Conservation (phyloP, 2,329 filamentous ascomycete species). For the Claviceps sp. region DNA sequence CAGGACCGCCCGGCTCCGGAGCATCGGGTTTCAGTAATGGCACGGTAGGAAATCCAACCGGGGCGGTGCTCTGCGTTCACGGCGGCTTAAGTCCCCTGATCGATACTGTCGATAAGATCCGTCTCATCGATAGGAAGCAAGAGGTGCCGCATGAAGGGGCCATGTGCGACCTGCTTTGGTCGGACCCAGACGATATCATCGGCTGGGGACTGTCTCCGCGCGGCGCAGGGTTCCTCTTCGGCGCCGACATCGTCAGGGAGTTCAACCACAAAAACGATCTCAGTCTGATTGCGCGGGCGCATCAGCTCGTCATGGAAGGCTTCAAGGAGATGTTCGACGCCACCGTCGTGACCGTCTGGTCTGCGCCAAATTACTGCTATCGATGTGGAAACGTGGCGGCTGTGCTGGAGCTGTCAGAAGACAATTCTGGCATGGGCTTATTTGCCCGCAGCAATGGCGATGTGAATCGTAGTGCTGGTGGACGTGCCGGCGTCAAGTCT, state of each 20-base stretch:
- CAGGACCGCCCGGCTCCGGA: slow-evolving; percentile 66
- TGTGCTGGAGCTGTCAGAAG: slow-evolving; percentile 83
- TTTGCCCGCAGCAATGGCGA: slow-evolving; percentile 61
- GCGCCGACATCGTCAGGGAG: slow-evolving; percentile 84
- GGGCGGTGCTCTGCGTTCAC: slow-evolving; percentile 89
- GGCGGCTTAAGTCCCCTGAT: slow-evolving; percentile 85
- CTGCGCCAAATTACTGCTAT: slow-evolving; percentile 93
- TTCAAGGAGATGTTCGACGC: slow-evolving; percentile 99
- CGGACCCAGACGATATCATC: slow-evolving; percentile 93
- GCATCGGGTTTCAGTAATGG: slow-evolving; percentile 58
- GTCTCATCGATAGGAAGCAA: slow-evolving; percentile 88
- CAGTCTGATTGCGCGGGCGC: slow-evolving; percentile 80
- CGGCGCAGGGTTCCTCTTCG: slow-evolving; percentile 90
- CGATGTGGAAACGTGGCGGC: slow-evolving; percentile 92
- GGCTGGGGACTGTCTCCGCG: slow-evolving; percentile 92
- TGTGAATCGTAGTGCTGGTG: slow-evolving; percentile 42
- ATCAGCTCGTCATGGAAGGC: slow-evolving; percentile 97
- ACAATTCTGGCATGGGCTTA: slow-evolving; percentile 60
- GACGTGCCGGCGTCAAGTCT: slow-evolving; percentile 34
- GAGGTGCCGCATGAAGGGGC: slow-evolving; percentile 97
- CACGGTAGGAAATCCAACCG: slow-evolving; percentile 53
- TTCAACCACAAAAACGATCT: slow-evolving; percentile 95
- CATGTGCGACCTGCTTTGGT: slow-evolving; percentile 98
- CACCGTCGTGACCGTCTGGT: slow-evolving; percentile 97
- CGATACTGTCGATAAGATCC: slow-evolving; percentile 89